phyloP scores from a whole-genome alignment of 2,329 filamentous ascomycete genomes.

The Exophiala calicioides region DNA sequence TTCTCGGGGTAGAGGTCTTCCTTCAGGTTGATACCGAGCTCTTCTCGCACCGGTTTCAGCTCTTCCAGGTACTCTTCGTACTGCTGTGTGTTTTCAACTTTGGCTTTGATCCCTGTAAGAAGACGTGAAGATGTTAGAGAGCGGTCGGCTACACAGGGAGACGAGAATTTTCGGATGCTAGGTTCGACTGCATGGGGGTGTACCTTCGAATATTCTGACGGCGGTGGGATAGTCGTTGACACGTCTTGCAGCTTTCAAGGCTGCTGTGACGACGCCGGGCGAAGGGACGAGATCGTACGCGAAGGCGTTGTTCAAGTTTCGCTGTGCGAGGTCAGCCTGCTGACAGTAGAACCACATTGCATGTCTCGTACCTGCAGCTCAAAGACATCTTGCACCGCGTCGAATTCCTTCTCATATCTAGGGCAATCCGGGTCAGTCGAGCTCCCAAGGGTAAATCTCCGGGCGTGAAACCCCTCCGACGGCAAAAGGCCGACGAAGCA shows the following conservation, averaged over 20 bases:
- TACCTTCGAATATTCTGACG: slow-evolving; percentile 98
- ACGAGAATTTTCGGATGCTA: slow-evolving; percentile 10
- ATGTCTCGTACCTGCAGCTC: slow-evolving; percentile 81
- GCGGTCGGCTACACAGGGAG: too few species aligned
- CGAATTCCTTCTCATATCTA: slow-evolving; percentile 99
- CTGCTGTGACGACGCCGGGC: slow-evolving; percentile 83
- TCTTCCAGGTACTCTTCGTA: slow-evolving; percentile 89
- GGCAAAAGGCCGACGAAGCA: not conserved
- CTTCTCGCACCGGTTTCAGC: slow-evolving; percentile 88
- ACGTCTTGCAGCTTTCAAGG: slow-evolving; percentile 87
- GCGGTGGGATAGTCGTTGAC: slow-evolving; percentile 99
- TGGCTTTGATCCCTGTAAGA: slow-evolving; percentile 87
- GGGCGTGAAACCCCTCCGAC: slow-evolving; percentile 1
- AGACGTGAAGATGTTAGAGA: too few species aligned
- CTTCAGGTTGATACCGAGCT: slow-evolving; percentile 87
- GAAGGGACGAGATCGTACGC: slow-evolving; percentile 99
- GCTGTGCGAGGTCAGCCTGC: slow-evolving; percentile 49
- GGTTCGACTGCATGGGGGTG: too few species aligned
- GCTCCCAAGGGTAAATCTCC: slow-evolving; percentile 32
- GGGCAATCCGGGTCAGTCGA: slow-evolving; percentile 31
- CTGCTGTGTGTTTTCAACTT: slow-evolving; percentile 97
- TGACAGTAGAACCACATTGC: not conserved
- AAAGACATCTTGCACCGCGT: slow-evolving; percentile 95
- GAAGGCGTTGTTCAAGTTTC: slow-evolving; percentile 99
- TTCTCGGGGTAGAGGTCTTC: slow-evolving; percentile 81